Evolutionary conservation across 2,329 filamentous ascomycete species (phyloP), one percentile per base, ranked within the genome.

Genomic region (Pseudocercospora vitis): DNA sequence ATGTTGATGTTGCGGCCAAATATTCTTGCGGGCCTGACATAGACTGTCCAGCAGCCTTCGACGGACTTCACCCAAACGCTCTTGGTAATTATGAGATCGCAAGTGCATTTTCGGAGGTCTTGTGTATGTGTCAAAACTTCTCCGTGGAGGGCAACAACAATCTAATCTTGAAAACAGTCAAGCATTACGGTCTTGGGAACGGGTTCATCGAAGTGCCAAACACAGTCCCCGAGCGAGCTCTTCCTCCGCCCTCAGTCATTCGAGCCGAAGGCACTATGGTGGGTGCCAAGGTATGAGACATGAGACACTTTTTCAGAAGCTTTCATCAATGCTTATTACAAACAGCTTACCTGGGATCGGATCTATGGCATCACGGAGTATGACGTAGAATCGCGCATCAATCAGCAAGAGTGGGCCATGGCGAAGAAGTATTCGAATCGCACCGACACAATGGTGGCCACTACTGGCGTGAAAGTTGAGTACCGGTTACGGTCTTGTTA

Each of bases 51-150:
- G 8, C 64, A 0, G 67, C 68, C 4, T 72, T 73, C 53, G 74
- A 76, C 59, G 74, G 74, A 7, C 58, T 77, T 6, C 74, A 77
- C 50, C 74, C 74, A 1, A 73, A 71, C 39, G 65, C 65, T 5
- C 59, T 70, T 1, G 74, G 73, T 14, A 74, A 77, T 45, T 74
- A 65, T 57, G 64, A 76, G 50, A 72, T 77, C 48, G 73, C 74
- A 2, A 59, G 65, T 28, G 73, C 73, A 4, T 77, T 76, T 59
- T 64, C 68, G 2, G 35, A 39, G 26, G 21, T 37, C 11, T 18
- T 52, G 29, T 6, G 26, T 29, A 11, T 7, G 26, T 29, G 26
- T 29, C 6, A n/a, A n/a, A n/a, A 11, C 11, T 29, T 29, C 11
- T 7, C 11, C 6, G 26, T 29, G 6, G 26, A 29, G 11, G 6